Percentiles rank a stretch among this genome's conserved stretches.
Evolutionary conservation across 176 grass and related monocot species (phyloP).

Genomic region (Themeda triandra): DNA sequence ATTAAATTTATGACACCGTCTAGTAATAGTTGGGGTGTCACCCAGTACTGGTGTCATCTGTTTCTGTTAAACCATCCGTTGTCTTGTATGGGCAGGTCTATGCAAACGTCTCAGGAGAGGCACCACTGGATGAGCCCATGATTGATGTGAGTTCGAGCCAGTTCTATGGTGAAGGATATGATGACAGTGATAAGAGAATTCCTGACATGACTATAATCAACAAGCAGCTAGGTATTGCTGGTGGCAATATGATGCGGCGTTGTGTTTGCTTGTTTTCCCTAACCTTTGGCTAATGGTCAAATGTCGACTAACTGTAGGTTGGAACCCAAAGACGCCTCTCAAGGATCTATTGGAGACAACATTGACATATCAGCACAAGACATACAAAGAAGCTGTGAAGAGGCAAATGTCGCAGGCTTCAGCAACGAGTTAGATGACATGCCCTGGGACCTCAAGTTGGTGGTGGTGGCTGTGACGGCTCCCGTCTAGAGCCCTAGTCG

Average conservation of each 20-base stretch:
- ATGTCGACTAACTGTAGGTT: slow-evolving; percentile 49
- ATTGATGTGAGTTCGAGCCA: slow-evolving; percentile 78
- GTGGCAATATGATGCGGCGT: not conserved
- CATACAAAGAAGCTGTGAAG: slow-evolving; percentile 89
- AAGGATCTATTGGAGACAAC: slow-evolving; percentile 91
- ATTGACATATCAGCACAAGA: slow-evolving; percentile 89
- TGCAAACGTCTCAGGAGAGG: slow-evolving; percentile 69
- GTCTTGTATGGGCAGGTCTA: slow-evolving; percentile 61
- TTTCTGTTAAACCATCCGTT: not conserved
- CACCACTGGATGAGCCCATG: slow-evolving; percentile 60
- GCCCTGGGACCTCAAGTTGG: not conserved
- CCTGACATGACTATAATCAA: slow-evolving; percentile 91
- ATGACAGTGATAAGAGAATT: slow-evolving; percentile 90
- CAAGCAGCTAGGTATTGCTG: slow-evolving; percentile 77
- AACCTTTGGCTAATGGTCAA: not conserved
- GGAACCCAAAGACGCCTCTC: slow-evolving; percentile 86
- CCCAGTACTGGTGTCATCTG: not conserved
- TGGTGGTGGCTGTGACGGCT: not conserved
- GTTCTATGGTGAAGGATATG: slow-evolving; percentile 98
- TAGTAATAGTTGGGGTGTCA: not conserved
- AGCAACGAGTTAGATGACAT: slow-evolving; percentile 47
- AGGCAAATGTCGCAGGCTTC: slow-evolving; percentile 63
- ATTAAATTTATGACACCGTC: not conserved
- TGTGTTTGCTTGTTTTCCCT: not conserved
- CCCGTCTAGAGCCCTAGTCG: not conserved